Evolutionary conservation across 23 red algal genomes (phyloP), one percentile per base, ranked within the genome.

Genomic region (Gracilariopsis chorda): DNA sequence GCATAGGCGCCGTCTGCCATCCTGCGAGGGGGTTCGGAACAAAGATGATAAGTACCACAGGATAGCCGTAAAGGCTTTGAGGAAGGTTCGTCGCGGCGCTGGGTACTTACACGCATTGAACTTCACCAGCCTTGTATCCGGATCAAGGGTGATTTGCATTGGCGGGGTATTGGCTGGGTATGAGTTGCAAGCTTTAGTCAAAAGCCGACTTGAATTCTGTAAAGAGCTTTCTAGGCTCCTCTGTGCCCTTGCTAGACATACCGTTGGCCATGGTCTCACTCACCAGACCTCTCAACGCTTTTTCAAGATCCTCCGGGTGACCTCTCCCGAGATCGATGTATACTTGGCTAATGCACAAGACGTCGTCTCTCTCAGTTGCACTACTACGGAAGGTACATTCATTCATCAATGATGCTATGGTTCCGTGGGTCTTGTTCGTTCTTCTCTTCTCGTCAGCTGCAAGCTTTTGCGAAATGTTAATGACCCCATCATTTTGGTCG

Each of bases 21-120:
- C 63, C 69, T 19, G 56, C 70, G 24, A 19, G 29, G 13, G 86
- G 60, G 58, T 78, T 80, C 5, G 68, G 69, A 13, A 79, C 10
- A 13, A 77, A 79, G 20, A 90, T 64, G 20, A 27, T 37, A 24
- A 78, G 20, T 17, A 59, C 71, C 8, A 78, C 70, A 4, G 86
- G 40, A 65, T 59, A 48, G 40, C 58, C 20, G 37, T 68, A 78
- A 78, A 90, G 20, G 69, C 73, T 28, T 58, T 90, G 4, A 77
- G 39, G 34, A 90, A 88, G 19, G 27, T n/a, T 55, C n/a, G 2
- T 48, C 69, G 40, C n/a, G 44, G 21, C 48, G 84, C 68, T 49
- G 86, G 86, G 53, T 90, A 90, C 14, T 70, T 40, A 10, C 86
- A 70, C 69, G 56, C 52, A 45, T 90, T 90, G 8, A 55, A 37